Base-by-base conservation (phyloP, 2,329 filamentous ascomycete species). In the Colletotrichum gloeosporioides region DNA sequence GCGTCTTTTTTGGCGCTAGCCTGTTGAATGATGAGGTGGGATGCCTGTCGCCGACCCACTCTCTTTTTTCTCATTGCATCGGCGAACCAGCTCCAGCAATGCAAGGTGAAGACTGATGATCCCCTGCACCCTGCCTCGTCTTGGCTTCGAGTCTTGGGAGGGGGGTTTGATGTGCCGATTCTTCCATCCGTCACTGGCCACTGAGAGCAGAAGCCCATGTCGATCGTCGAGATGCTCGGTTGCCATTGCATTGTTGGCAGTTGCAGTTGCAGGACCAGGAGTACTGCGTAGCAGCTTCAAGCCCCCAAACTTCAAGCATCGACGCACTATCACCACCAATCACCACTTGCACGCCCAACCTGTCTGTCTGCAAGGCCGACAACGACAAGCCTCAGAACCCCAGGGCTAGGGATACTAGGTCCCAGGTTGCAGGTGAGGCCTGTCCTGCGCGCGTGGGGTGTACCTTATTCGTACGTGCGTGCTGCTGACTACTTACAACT, bases 1-100 rank as follows among this genome's bases (percentile, higher is more conserved):
- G 76, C 76, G 76, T 65, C 62, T 61, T 77, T 76, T 64, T 34
- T 69, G 39, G 57, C 74, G 70, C 76, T 77, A 77, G 67, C 74
- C 66, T 69, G 39, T 67, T 77, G 49, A 34, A 66, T 74, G 61
- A 55, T 71, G 61, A 66, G 61, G 44, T 69, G 69, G 73, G 39
- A 55, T 44, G 69, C 22, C 16, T 69, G 64, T 72, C 69, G 44
- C 31, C 8, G 55, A 6, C 27, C 34, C 73, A 68, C 27, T 71
- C 66, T 57, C 44, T 71, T 53, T 36, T 53, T 68, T 32, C 18
- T 71, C 32, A 69, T 61, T 59, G 34, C 68, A 32, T 49, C 57
- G 39, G 61, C 71, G 61, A 55, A 70, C 75, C 53, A 70, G 71
- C 64, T 70, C 36, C 25, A 70, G 62, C n/a, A 65, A 68, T 70